These are phyloP conservation scores for Nannizziopsis arthrosporioides DNA, from an alignment of 2,329 filamentous ascomycete genomes.

Conservation along the genomic window DNA sequence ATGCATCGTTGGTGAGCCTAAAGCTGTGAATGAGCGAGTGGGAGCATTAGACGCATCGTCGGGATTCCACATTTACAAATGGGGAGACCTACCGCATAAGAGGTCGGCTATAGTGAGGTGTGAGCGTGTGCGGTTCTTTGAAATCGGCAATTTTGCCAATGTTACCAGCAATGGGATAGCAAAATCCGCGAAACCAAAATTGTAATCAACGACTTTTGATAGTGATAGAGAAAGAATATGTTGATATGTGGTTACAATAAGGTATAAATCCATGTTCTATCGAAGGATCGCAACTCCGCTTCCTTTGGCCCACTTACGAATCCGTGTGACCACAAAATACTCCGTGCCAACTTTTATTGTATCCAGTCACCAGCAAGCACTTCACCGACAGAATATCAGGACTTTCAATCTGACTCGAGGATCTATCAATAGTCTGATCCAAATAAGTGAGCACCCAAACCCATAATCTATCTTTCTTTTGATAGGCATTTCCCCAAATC, in stretches of 20 bases:
- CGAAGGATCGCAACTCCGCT: too few species aligned
- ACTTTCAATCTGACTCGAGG: too few species aligned
- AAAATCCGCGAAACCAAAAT: slow-evolving; percentile 18
- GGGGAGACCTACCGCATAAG: slow-evolving; percentile 61
- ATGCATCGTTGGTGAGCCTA: slow-evolving; percentile 53
- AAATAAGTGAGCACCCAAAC: background rate
- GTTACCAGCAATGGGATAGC: slow-evolving; percentile 18
- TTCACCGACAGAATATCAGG: too few species aligned
- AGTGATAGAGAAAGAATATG: too few species aligned
- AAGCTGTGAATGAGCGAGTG: slow-evolving; percentile 56
- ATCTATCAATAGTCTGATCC: background rate
- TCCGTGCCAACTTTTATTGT: too few species aligned
- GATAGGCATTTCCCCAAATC: slow-evolving; percentile 35
- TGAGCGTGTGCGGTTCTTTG: slow-evolving; percentile 57
- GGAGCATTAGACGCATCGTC: slow-evolving; percentile 63
- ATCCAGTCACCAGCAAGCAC: too few species aligned
- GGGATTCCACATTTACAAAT: slow-evolving; percentile 59
- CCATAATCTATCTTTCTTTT: slow-evolving; percentile 21
- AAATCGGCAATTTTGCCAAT: slow-evolving; percentile 40
- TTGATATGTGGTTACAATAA: background rate
- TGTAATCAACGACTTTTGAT: slow-evolving; percentile 9
- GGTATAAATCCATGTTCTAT: too few species aligned
- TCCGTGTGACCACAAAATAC: too few species aligned
- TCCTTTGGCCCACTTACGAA: too few species aligned
- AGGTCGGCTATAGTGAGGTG: slow-evolving; percentile 55